Conservation (phyloP, 2,329 filamentous ascomycete species). For the Grosmannia huntii region DNA sequence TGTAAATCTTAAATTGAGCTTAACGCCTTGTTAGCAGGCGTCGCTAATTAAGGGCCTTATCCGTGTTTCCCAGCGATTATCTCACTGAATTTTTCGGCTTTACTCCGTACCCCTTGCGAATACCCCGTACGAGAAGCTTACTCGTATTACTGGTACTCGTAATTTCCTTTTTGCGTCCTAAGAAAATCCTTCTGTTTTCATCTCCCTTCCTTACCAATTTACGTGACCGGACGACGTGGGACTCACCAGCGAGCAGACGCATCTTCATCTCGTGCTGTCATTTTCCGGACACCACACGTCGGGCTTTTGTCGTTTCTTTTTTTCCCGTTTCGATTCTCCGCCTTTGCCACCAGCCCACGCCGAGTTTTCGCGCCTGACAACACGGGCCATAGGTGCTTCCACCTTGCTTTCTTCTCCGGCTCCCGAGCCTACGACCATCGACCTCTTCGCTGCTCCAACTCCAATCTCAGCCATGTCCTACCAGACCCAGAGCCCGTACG, state of each 20-base stretch:
- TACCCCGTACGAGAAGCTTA: neutral
- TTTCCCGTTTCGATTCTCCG: neutral
- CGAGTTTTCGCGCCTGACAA: neutral
- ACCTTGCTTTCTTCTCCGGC: neutral
- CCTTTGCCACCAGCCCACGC: neutral
- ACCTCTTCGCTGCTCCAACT: neutral
- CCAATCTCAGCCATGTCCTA: slow-evolving; percentile 1
- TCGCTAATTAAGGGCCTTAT: neutral
- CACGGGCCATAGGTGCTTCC: neutral
- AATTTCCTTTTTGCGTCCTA: neutral
- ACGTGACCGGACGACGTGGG: neutral
- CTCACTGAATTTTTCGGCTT: neutral
- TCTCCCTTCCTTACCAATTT: neutral
- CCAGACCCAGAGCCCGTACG: neutral
- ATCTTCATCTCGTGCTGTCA: neutral
- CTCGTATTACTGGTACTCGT: too few species aligned
- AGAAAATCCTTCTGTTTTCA: neutral
- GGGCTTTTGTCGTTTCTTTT: neutral
- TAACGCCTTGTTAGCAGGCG: neutral
- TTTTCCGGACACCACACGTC: neutral
- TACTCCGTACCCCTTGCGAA: neutral
- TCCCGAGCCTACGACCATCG: neutral
- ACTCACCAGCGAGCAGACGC: neutral
- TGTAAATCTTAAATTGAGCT: neutral
- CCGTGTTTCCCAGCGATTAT: neutral